These are phyloP conservation scores for Pichia sp. DNA, from an alignment of 1,139 yeast species.

Conservation along the genomic window DNA sequence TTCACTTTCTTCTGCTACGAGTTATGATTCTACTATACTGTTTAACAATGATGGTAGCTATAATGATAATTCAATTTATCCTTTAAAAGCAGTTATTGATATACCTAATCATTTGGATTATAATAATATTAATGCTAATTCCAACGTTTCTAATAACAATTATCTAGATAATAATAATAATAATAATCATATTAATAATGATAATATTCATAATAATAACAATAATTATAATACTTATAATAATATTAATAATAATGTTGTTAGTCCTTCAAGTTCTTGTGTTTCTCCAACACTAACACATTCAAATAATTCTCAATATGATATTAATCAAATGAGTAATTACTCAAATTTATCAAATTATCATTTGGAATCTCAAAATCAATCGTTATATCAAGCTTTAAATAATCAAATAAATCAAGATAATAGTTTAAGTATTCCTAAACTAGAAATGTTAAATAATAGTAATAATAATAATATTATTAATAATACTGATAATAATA, in stretches of 20 bases:
- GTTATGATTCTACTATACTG: background rate
- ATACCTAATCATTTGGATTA: background rate
- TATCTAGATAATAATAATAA: too few relatives aligned
- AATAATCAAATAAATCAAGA: too few relatives aligned
- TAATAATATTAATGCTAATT: background rate
- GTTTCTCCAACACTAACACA: conserved; percentile 8
- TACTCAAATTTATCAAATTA: background rate
- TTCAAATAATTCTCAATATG: background rate
- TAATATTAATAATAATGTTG: too few relatives aligned
- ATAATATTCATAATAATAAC: too few relatives aligned
- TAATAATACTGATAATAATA: background rate
- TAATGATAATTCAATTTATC: background rate
- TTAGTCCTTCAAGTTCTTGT: conserved; percentile 11
- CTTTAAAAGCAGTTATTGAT: background rate
- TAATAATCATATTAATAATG: too few relatives aligned
- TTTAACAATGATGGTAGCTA: background rate
- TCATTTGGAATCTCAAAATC: background rate
- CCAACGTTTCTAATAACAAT: too few relatives aligned
- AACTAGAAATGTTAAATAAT: too few relatives aligned
- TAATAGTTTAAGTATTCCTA: too few relatives aligned
- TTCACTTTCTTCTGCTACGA: too few relatives aligned
- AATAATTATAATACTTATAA: too few relatives aligned
- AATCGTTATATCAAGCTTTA: too few relatives aligned
- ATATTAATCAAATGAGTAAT: background rate
- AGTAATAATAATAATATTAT: background rate